phyloP scores from a whole-genome alignment of 371 early-diverging fungal genomes.

The Mortierella sp. region DNA sequence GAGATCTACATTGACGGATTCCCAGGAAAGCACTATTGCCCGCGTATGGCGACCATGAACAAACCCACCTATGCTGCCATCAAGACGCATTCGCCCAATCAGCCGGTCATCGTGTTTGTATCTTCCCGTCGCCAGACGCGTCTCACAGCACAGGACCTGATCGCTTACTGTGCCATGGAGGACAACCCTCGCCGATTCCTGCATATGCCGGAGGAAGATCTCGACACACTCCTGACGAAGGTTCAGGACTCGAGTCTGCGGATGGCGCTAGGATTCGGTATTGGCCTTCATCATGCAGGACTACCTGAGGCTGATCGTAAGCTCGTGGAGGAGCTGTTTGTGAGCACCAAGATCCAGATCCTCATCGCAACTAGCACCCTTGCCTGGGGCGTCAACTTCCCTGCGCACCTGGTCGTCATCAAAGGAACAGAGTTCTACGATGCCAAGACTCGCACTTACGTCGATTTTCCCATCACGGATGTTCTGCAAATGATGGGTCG shows the following conservation, averaged over 20 bases:
- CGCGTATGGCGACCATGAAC: slow-evolving; percentile 98
- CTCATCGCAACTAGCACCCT: slow-evolving; percentile 97
- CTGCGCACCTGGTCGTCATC: slow-evolving; percentile 98
- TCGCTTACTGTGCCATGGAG: slow-evolving; percentile 90
- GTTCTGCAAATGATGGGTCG: slow-evolving; percentile 99
- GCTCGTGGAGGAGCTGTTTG: slow-evolving; percentile 94
- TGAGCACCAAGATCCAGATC: slow-evolving; percentile 93
- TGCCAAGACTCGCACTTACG: slow-evolving; percentile 87
- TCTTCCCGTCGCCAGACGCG: slow-evolving; percentile 96
- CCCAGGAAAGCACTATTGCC: slow-evolving; percentile 93
- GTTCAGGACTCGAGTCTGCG: slow-evolving; percentile 85
- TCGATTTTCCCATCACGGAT: slow-evolving; percentile 95
- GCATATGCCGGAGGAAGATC: slow-evolving; percentile 84
- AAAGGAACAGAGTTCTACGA: slow-evolving; percentile 99
- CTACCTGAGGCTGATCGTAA: slow-evolving; percentile 89
- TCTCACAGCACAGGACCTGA: slow-evolving; percentile 93
- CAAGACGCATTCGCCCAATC: slow-evolving; percentile 89
- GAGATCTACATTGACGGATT: slow-evolving; percentile 98
- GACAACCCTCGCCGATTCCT: slow-evolving; percentile 93
- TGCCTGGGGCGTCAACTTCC: slow-evolving; percentile 99
- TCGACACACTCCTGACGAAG: slow-evolving; percentile 73
- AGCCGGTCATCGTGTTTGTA: slow-evolving; percentile 98
- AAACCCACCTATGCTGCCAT: slow-evolving; percentile 95
- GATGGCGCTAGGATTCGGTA: slow-evolving; percentile 91
- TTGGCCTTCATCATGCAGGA: slow-evolving; percentile 99